Percentiles rank a stretch among this genome's conserved stretches.
Conservation (phyloP, 768 basidiomycete genomes). For the Rhodosporidiobolus odoratus region DNA sequence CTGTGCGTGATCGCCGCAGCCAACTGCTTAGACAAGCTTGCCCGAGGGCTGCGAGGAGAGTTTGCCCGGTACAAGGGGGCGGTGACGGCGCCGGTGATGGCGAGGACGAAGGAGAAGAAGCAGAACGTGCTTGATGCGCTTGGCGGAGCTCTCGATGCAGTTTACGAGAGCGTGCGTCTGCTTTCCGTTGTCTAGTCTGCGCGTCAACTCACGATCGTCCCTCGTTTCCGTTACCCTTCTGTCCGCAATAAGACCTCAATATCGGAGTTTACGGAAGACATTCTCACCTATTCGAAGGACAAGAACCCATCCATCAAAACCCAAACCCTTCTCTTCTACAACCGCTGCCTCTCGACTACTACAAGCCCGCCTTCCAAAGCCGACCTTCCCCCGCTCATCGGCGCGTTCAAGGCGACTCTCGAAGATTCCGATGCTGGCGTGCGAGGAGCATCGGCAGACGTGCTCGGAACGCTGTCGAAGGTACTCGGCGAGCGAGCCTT, state of each 20-base stretch:
- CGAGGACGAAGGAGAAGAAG: conserved; percentile 90
- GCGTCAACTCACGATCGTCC: too few species aligned
- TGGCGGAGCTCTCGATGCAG: conserved; percentile 77
- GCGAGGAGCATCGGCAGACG: conserved; percentile 79
- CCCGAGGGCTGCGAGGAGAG: conserved; percentile 66
- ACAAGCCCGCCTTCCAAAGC: conserved; percentile 62
- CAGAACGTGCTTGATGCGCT: conserved; percentile 81
- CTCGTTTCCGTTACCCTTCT: not conserved
- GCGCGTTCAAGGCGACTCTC: conserved; percentile 65
- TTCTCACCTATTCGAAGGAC: conserved; percentile 66
- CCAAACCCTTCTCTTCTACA: conserved; percentile 79
- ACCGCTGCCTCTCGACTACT: conserved; percentile 68
- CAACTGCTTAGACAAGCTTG: conserved; percentile 74
- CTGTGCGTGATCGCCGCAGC: conserved; percentile 89
- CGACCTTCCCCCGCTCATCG: conserved; percentile 76
- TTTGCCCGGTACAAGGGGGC: conserved; percentile 71
- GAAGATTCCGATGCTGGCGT: conserved; percentile 87
- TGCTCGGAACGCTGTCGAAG: conserved; percentile 86
- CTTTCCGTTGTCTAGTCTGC: not conserved
- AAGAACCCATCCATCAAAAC: conserved; percentile 98
- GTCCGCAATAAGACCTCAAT: conserved; percentile 60
- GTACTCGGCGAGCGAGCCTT: conserved; percentile 91
- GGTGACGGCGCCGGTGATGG: conserved; percentile 71
- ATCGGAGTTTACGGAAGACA: conserved; percentile 73
- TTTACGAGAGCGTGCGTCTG: conserved; percentile 68